Conservation (phyloP, 345 rosid genomes). For the Sisymbrium altissimum region DNA sequence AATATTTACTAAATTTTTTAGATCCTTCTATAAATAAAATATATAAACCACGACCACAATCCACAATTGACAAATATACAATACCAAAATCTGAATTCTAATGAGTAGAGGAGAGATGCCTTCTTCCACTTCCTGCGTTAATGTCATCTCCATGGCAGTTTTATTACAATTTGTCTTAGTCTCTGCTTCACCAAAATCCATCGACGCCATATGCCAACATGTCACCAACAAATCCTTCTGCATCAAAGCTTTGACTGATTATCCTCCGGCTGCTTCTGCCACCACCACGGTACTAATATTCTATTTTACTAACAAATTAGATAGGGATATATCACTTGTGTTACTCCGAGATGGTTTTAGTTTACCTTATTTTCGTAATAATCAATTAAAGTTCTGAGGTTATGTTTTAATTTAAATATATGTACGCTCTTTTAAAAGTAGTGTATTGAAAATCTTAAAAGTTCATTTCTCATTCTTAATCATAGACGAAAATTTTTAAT, state of each 20-base stretch:
- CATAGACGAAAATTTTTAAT: not conserved
- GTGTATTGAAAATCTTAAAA: not conserved
- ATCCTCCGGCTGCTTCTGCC: not conserved
- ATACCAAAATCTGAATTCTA: not conserved
- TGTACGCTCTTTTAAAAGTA: too few species aligned
- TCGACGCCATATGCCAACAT: slow-evolving; percentile 5
- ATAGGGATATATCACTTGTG: not conserved
- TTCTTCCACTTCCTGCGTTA: not conserved
- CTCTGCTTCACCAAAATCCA: not conserved
- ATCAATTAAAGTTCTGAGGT: too few species aligned
- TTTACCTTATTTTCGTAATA: too few species aligned
- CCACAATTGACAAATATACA: not conserved
- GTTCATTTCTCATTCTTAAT: not conserved
- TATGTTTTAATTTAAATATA: too few species aligned
- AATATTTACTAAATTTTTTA: too few species aligned
- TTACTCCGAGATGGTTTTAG: too few species aligned
- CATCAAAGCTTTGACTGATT: slow-evolving; percentile 4
- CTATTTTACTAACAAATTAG: not conserved
- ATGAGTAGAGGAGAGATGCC: not conserved
- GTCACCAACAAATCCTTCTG: slow-evolving; percentile 14
- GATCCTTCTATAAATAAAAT: too few species aligned
- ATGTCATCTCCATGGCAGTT: not conserved
- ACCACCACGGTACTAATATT: slow-evolving; percentile 10
- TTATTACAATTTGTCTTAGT: not conserved
- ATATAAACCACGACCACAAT: not conserved